phyloP scores from a whole-genome alignment of 2,329 filamentous ascomycete genomes.

The Phaeosphaeriaceae sp. region DNA sequence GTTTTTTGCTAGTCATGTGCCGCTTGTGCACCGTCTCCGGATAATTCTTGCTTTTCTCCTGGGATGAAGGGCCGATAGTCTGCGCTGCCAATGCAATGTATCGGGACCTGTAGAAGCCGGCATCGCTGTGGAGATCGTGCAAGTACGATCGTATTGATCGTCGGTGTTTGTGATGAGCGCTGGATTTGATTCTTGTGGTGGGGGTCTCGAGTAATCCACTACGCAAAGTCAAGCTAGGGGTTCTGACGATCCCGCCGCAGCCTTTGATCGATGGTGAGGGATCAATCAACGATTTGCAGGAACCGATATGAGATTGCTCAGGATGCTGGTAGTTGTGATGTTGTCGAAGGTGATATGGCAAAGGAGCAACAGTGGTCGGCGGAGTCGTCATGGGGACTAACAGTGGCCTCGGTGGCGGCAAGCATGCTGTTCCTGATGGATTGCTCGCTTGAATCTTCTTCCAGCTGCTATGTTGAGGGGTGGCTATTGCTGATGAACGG shows the following conservation, averaged over 20 bases:
- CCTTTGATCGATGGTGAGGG: conserved; percentile 25
- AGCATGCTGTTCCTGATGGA: conserved; percentile 10
- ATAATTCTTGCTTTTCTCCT: conserved; percentile 8
- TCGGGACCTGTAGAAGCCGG: conserved; percentile 19
- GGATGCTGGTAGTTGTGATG: conserved; percentile 26
- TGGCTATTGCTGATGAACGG: conserved; percentile 10
- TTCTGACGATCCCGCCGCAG: conserved; percentile 36
- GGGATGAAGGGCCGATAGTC: conserved; percentile 11
- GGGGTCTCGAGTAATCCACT: conserved; percentile 13
- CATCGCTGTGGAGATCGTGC: conserved; percentile 16
- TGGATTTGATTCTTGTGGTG: conserved; percentile 5
- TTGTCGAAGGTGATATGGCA: conserved; percentile 31
- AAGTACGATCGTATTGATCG: conserved; percentile 10
- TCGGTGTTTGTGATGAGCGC: conserved; percentile 2
- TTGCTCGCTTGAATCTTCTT: conserved; percentile 4
- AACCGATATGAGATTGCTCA: conserved; percentile 24
- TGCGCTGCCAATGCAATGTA: conserved; percentile 16
- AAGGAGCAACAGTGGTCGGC: conserved; percentile 19
- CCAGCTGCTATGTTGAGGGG: conserved; percentile 16
- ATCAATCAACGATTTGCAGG: conserved; percentile 16
- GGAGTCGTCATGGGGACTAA: conserved; percentile 32
- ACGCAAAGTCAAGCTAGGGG: conserved; percentile 24
- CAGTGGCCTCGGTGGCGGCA: conserved; percentile 22
- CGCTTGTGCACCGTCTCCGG: conserved; percentile 20
- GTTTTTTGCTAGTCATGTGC: conserved; percentile 1